A percentile compares a stretch with the other conserved stretches of the same genome.
Evolutionary conservation across 192 early-diverging fungal species (phyloP).

Genomic region (Chytriomyces sp.): DNA sequence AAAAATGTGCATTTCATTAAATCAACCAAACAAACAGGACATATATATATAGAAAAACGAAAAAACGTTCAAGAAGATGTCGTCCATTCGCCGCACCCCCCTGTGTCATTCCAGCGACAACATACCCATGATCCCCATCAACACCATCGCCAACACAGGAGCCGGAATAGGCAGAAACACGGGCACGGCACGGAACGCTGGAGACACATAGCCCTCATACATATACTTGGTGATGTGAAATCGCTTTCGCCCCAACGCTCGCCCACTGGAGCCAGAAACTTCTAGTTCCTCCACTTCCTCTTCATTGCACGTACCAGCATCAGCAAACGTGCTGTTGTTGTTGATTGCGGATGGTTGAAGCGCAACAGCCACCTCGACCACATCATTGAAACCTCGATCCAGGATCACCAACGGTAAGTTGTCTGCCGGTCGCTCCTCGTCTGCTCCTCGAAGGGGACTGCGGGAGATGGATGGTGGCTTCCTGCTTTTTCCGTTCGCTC

Average conservation of each 20-base stretch:
- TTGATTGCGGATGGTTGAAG: background rate
- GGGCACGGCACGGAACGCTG: slow-evolving; percentile 48
- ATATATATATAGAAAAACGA: background rate
- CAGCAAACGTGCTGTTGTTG: background rate
- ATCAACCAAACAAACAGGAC: too few species aligned
- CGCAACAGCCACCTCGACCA: background rate
- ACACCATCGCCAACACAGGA: slow-evolving; percentile 32
- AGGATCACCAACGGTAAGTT: background rate
- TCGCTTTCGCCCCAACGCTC: background rate
- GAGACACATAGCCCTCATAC: slow-evolving; percentile 43
- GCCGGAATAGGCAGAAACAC: slow-evolving; percentile 43
- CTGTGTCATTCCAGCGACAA: background rate
- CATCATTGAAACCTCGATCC: background rate
- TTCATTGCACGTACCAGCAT: background rate
- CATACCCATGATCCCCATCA: slow-evolving; percentile 30
- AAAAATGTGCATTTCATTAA: too few species aligned
- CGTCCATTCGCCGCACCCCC: background rate
- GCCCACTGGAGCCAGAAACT: background rate
- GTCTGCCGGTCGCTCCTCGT: too few species aligned
- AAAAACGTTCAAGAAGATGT: too few species aligned
- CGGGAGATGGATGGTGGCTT: too few species aligned
- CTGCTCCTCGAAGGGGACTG: background rate
- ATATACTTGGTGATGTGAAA: slow-evolving; percentile 38
- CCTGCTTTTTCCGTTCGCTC: too few species aligned
- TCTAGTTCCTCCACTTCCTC: background rate